Conservation (phyloP, 2,329 filamentous ascomycete genomes). For the Apiospora hydei region DNA sequence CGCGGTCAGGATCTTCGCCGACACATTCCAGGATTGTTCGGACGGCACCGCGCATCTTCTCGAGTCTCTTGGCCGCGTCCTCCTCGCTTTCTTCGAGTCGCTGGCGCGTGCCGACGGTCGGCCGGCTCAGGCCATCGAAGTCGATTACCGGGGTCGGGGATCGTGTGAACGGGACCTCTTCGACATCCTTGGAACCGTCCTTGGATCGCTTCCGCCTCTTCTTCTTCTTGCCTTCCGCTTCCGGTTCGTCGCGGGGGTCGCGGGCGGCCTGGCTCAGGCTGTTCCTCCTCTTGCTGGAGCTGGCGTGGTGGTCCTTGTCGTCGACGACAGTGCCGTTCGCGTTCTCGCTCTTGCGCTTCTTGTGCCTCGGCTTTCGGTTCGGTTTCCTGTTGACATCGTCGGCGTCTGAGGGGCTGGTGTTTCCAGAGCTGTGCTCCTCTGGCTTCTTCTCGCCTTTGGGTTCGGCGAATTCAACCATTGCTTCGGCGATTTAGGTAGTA, state of each 20-base stretch:
- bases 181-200: slow-evolving; percentile 25
- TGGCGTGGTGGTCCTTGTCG: slow-evolving; percentile 29
- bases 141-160: slow-evolving; percentile 66
- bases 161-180: slow-evolving; percentile 44
- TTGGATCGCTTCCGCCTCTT: slow-evolving; percentile 42
- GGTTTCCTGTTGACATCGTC: slow-evolving; percentile 42
- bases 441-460: slow-evolving; percentile 29
- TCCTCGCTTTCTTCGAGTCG: slow-evolving; percentile 64
- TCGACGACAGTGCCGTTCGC: slow-evolving; percentile 40
- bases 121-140: slow-evolving; percentile 67
- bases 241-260: slow-evolving; percentile 64
- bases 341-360: slow-evolving; percentile 36
- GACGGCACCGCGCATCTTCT: slow-evolving; percentile 68
- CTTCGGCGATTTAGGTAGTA: neutral
- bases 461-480: slow-evolving; percentile 41
- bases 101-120: slow-evolving; percentile 69
- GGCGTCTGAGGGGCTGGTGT: slow-evolving; percentile 37
- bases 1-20: slow-evolving; percentile 71
- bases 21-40: slow-evolving; percentile 73
- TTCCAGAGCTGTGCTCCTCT: slow-evolving; percentile 29
- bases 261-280: slow-evolving; percentile 68
- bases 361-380: slow-evolving; percentile 42
- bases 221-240: slow-evolving; percentile 45
- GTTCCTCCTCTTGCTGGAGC: slow-evolving; percentile 50
- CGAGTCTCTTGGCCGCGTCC: slow-evolving; percentile 58